Percentiles rank a stretch among this genome's conserved stretches.
These are phyloP conservation scores for Corchorus capsularis DNA, from an alignment of 345 rosid genomes.

Conservation along the genomic window DNA sequence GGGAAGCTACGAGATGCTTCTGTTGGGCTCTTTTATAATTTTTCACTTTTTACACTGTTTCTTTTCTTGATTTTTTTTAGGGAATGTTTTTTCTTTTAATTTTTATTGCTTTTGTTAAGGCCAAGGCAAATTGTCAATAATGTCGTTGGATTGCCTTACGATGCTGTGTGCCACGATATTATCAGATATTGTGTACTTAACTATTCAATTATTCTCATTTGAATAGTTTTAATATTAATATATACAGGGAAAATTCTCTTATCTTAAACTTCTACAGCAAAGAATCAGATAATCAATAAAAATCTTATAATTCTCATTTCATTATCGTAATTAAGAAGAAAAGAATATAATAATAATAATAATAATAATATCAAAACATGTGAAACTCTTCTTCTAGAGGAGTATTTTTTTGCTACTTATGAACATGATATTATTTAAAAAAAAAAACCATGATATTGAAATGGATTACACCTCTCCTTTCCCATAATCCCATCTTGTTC, in stretches of 20 bases:
- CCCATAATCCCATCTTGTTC: too few relatives aligned
- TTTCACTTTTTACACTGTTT: too few relatives aligned
- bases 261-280: neutral
- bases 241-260: neutral
- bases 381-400: neutral
- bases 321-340: neutral
- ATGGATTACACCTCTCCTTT: too few relatives aligned
- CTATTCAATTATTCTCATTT: neutral
- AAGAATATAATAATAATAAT: neutral
- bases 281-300: neutral
- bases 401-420: too few relatives aligned
- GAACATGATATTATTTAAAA: too few relatives aligned
- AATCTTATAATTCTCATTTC: neutral
- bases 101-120: neutral
- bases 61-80: neutral
- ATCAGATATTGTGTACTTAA: neutral
- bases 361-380: neutral
- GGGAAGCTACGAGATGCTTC: neutral
- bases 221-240: neutral
- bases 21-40: neutral
- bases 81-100: too few relatives aligned
- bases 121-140: neutral
- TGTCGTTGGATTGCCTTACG: neutral
- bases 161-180: neutral
- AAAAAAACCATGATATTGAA: too few relatives aligned